phyloP scores from a whole-genome alignment of 352 stramenopile genomes.

The Globisporangium carolinianum region DNA sequence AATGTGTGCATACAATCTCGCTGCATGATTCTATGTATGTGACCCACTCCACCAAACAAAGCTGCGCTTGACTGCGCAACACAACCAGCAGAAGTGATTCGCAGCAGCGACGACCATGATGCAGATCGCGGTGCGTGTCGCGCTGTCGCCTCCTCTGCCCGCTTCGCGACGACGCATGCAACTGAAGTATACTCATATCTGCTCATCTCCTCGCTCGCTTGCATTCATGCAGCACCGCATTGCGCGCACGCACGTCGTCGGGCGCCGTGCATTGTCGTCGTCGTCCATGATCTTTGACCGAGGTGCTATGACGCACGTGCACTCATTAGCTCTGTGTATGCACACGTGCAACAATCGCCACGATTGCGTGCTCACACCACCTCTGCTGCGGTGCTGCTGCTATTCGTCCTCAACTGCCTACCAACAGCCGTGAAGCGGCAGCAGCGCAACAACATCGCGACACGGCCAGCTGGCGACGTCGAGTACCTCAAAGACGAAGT shows the following conservation, averaged over 20 bases:
- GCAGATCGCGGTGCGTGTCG: no score
- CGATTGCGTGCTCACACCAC: not conserved
- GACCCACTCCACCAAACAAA: not conserved
- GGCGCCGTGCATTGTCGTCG: slow-evolving; percentile 33
- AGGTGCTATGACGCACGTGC: slow-evolving; percentile 15
- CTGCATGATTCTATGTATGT: not conserved
- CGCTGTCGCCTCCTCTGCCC: no score
- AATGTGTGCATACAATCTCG: not conserved
- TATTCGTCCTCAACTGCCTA: not conserved
- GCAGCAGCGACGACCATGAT: no score
- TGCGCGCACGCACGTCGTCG: slow-evolving; percentile 12
- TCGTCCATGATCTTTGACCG: slow-evolving; percentile 52
- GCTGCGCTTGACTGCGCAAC: not conserved
- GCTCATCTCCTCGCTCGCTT: not conserved
- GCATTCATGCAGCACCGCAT: slow-evolving; percentile 25
- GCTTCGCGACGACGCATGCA: no score
- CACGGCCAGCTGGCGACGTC: slow-evolving; percentile 59
- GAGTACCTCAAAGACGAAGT: slow-evolving; percentile 87
- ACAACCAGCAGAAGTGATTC: not conserved
- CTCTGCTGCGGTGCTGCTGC: not conserved
- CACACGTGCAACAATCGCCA: not conserved
- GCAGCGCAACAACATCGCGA: slow-evolving; percentile 73
- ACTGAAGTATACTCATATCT: no score
- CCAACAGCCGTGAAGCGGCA: slow-evolving; percentile 61
- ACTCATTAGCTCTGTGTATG: not conserved